A percentile compares a stretch with the other conserved stretches of the same genome.
Evolutionary conservation across 1,139 yeast species (phyloP).

Genomic region (Yamadazyma buinensis): DNA sequence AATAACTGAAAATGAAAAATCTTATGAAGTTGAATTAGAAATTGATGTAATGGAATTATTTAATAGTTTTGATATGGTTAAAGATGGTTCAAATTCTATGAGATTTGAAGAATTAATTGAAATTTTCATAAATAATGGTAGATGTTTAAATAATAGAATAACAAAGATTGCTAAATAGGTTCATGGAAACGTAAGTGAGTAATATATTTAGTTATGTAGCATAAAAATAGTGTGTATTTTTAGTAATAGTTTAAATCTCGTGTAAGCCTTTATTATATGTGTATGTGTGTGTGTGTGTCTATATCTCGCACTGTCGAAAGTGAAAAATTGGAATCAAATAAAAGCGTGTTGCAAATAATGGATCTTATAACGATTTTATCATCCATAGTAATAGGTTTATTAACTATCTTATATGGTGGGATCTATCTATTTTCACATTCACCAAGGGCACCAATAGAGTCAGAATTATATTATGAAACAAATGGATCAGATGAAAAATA

Average conservation of each 20-base stretch:
- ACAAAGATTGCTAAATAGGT: conserved; percentile 40
- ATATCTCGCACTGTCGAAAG: conserved; percentile 3
- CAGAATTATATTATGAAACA: conserved; percentile 50
- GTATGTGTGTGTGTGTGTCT: neutral
- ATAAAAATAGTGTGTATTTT: neutral
- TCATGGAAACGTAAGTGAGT: too few relatives aligned
- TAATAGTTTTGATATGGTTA: conserved; percentile 53
- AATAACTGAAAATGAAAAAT: conserved; percentile 37
- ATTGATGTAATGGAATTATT: conserved; percentile 63
- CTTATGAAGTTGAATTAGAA: conserved; percentile 69
- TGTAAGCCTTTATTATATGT: neutral
- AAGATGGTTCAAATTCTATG: conserved; percentile 49
- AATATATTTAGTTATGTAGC: neutral
- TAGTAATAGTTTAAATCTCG: too few relatives aligned
- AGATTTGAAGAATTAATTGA: conserved; percentile 70
- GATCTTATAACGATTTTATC: conserved; percentile 1
- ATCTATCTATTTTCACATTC: conserved; percentile 54
- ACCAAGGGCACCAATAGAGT: conserved; percentile 54
- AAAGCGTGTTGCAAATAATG: conserved; percentile 5
- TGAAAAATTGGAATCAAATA: too few relatives aligned
- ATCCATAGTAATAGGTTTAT: conserved; percentile 2
- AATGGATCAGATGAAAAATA: conserved; percentile 20
- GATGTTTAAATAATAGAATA: conserved; percentile 45
- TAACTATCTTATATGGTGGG: conserved; percentile 26
- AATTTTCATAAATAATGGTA: conserved; percentile 68